Base-by-base conservation (phyloP, 345 rosid species). In the Pugionium cornutum region DNA sequence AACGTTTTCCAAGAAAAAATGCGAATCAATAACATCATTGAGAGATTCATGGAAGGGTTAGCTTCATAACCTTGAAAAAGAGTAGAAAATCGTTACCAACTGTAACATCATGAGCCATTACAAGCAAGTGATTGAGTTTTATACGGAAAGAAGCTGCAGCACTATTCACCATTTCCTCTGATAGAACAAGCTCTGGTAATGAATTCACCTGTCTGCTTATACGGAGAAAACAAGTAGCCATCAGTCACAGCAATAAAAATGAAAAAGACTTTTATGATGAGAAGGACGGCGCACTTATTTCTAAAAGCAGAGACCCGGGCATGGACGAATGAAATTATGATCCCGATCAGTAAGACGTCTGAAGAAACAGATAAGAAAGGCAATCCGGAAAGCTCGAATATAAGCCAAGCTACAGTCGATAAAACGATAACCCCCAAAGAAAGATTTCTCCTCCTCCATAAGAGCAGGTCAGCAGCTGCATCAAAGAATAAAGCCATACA, bases 351-450 rank as follows among this genome's bases (percentile, higher is more conserved):
- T 78, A 89, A 77, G 64, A 89, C 82, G 72, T 92, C 91, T 4
- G 98, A 83, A 63, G 91, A 86, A 58, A 92, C 63, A 29, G 96
- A 82, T 69, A 94, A 78, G 85, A 86, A 84, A 5, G 96, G 83
- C 50, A 94, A 79, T 25, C 90, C 90, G 11, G 99, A 85, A 46
- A 76, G 69, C 83, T 88, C 97, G 66, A 85, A 85, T 50, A 82
- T 75, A 48, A 89, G 73, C 96, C 96, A 94, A 8, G 86, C 92
- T 68, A 81, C 79, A n/a, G 96, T 89, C n/a, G 97, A 88, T 66
- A 80, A 81, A 54, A 88, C 45, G 73, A 84, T 78, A 62, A 80
- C 79, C n/a, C 89, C 90, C 9, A 86, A 67, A 33, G 97, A 86
- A 47, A 70, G 80, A 64, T 40, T 83, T 41, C 79, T 49, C 54